Percentiles rank a stretch among this genome's conserved stretches.
Evolutionary conservation across 202 grass and related monocot species (phyloP).

Genomic region (Panicum hallii): DNA sequence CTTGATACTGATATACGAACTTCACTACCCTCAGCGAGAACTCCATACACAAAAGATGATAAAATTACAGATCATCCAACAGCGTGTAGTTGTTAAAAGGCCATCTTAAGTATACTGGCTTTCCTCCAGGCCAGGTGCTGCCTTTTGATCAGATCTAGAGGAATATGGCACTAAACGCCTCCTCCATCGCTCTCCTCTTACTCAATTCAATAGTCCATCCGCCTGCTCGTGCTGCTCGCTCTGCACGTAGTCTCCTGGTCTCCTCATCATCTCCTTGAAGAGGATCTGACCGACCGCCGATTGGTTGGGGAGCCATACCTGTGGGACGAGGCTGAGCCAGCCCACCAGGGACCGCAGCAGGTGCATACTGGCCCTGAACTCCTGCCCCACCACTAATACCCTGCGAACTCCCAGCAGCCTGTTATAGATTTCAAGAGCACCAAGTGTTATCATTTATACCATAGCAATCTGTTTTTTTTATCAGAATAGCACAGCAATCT

Average conservation of each 20-base stretch:
- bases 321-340: constrained; percentile 77
- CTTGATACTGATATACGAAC: background rate
- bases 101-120: constrained; percentile 1
- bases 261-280: constrained; percentile 76
- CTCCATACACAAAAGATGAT: background rate
- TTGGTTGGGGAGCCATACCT: constrained; percentile 59
- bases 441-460: constrained; percentile 32
- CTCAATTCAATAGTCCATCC: constrained; percentile 81
- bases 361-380: constrained; percentile 85
- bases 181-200: constrained; percentile 82
- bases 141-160: constrained; percentile 47
- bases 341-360: constrained; percentile 60
- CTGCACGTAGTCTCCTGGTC: constrained; percentile 59
- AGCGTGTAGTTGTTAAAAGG: background rate
- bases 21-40: background rate
- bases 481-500: background rate
- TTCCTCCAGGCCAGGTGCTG: background rate
- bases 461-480: background rate
- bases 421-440: constrained; percentile 43
- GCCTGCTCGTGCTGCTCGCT: constrained; percentile 71
- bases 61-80: constrained; percentile 20
- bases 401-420: constrained; percentile 78
- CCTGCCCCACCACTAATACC: constrained; percentile 57
- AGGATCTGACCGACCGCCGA: constrained; percentile 43
- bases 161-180: constrained; percentile 81